Base-by-base conservation (phyloP, 139 green algal genomes). In the Haematococcus sp. region DNA sequence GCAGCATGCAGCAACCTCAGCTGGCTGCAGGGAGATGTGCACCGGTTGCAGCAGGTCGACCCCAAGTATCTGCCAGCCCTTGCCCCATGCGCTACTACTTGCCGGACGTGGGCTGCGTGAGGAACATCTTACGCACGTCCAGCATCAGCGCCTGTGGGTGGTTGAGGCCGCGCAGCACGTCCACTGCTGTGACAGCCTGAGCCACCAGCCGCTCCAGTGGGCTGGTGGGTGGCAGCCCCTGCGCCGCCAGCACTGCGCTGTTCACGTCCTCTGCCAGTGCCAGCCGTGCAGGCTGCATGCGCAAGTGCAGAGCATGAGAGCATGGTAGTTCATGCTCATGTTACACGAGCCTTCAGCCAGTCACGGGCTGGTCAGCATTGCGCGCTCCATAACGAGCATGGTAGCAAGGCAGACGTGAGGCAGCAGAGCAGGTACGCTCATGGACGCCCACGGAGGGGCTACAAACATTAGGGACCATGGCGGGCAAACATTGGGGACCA, bases 251-350 rank as follows among this genome's bases (percentile, higher is more conserved):
- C 23, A 92, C 44, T 22, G 84, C 88, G n/a, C 82, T 68, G 32
- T 80, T 77, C 0, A 92, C 28, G n/a, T 73, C 73, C 19, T 76
- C 74, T 5, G 86, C 88, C 44, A 90, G 65, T 55, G 44, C 74
- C 43, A 30, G 17, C 32, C 76, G 66, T 34, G 28, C 40, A 7
- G 40, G 40, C n/a, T 65, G 58, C 58, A 19, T 33, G 25, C n/a
- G 3, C 58, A 34, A 19, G 58, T 4, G 58, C 58, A 61, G 23
- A 34, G 58, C n/a, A 40, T 4, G n/a, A 33, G 28, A 13, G 58
- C 58, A 40, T 33, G 4, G 11, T 4, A 40, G n/a, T 3, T 22
- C 3, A 65, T n/a, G 54, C 27, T 61, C 54, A 9, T 15, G 4
- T 61, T 20, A 32, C 54, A 16, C 28, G 16, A 61, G 54, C 22